phyloP scores from a whole-genome alignment of 2,329 filamentous ascomycete species.

The Pestalotiopsis sp. region DNA sequence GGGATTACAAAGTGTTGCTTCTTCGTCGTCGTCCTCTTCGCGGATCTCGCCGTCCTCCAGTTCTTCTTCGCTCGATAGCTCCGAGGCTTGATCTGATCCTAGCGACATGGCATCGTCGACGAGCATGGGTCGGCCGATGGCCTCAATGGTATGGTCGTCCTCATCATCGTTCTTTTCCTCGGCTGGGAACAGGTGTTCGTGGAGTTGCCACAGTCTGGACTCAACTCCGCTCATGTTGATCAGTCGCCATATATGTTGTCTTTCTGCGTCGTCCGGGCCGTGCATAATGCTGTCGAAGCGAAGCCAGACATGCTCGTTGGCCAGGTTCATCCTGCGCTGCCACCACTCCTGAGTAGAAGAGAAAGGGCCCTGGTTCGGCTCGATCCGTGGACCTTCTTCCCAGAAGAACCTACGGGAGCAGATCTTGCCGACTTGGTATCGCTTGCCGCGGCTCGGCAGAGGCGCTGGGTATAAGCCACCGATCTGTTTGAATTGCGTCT shows the following conservation, averaged over 20 bases:
- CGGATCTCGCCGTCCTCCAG: neutral
- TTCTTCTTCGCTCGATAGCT: neutral
- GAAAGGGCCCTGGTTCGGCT: constrained; percentile 22
- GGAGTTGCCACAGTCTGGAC: neutral
- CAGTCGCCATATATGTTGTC: constrained; percentile 16
- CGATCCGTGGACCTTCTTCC: constrained; percentile 24
- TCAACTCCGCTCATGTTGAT: neutral
- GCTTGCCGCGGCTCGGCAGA: neutral
- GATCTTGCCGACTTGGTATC: constrained; percentile 23
- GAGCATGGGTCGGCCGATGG: neutral
- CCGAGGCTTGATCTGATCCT: neutral
- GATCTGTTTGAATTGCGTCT: constrained; percentile 25
- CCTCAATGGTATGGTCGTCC: neutral
- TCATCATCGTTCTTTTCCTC: constrained; percentile 14
- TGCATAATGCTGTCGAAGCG: constrained; percentile 9
- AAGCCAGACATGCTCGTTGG: constrained; percentile 22
- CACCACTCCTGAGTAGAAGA: constrained; percentile 18
- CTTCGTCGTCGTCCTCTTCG: no score
- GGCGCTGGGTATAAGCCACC: constrained; percentile 29
- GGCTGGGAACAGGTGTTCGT: neutral
- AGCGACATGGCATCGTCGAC: neutral
- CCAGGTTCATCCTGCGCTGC: constrained; percentile 22
- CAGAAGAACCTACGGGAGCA: constrained; percentile 33
- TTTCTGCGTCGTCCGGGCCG: neutral
- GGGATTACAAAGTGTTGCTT: no score